phyloP scores from a whole-genome alignment of 2,329 filamentous ascomycete genomes.

The Thermothelomyces thermophilus region DNA sequence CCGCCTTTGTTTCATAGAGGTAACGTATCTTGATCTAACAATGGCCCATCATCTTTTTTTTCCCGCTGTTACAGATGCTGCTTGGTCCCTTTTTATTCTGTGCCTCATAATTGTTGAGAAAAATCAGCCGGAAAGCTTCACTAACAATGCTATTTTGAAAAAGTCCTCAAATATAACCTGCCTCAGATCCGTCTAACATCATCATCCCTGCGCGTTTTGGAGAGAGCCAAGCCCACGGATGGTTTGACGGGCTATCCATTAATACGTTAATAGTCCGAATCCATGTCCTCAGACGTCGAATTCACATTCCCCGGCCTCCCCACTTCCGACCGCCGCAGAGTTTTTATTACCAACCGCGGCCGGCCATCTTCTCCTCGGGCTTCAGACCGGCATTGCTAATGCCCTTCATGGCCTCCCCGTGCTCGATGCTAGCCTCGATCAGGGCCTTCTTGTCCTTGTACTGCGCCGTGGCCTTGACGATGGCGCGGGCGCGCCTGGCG shows the following conservation, averaged over 20 bases:
- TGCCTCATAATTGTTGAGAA: not conserved
- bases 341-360: slow-evolving; percentile 73
- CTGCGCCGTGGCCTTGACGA: slow-evolving; percentile 90
- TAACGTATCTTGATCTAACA: too few species aligned
- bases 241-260: not conserved
- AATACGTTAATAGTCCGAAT: not conserved
- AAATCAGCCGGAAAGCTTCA: not conserved
- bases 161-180: not conserved
- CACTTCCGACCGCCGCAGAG: not conserved
- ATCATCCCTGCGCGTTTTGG: slow-evolving; percentile 1
- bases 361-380: slow-evolving; percentile 74
- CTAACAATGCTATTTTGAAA: not conserved
- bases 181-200: not conserved
- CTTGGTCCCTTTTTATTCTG: not conserved
- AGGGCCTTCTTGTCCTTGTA: slow-evolving; percentile 79
- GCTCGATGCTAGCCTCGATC: slow-evolving; percentile 76
- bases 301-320: not conserved
- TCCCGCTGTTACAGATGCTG: too few species aligned
- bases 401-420: slow-evolving; percentile 98
- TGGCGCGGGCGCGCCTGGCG: slow-evolving; percentile 82
- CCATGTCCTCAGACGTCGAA: not conserved
- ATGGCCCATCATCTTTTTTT: too few species aligned
- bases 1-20: too few species aligned
- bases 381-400: slow-evolving; percentile 78
- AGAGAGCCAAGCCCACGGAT: slow-evolving; percentile 1